Evolutionary conservation across 208 protist species (phyloP), one percentile per base, ranked within the genome.

Genomic region (Acanthamoeba sp.): DNA sequence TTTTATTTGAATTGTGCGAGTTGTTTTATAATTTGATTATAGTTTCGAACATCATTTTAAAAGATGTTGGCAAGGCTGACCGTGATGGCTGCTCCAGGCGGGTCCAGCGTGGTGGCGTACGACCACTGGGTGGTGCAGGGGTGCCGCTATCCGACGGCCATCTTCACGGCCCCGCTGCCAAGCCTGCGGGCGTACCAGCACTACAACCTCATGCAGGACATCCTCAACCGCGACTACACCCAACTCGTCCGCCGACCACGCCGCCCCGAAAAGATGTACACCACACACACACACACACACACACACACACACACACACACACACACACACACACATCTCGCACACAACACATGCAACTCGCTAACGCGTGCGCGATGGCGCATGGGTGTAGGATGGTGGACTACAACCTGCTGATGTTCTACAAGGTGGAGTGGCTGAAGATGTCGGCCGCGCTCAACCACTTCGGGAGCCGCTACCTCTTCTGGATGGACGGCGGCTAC

Each of bases 351-450:
- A 48, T 10, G 45, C 3, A 2, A 48, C 45, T 3, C 45, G 45
- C 45, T 48, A 10, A 48, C 10, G 45, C 10, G 3, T 3, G 45
- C 45, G 3, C 6, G 45, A 18, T 36, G 27, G 29, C 12, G 29
- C 57, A 66, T 66, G 32, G 29, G 32, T 36, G 64, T 12, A 73
- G 64, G 64, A 87, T 87, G 78, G 78, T 29, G 27, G 45, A 87
- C 45, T 87, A 87, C 48, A 87, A 87, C 20, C 48, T 87, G 42
- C 36, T 87, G 20, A 87, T 87, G 78, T 87, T 87, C 78, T 87
- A 55, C 78, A 87, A 87, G 78, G 42, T 87, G 14, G 78, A 87
- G 78, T 87, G 78, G 78, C 78, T 87, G 36, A 10, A 52, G 42
- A 45, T 87, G 78, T 22, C 78, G 14, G 78, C 78, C 40, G n/a